A percentile compares a stretch with the other conserved stretches of the same genome.
These are phyloP conservation scores for Nissolia schottii DNA, from an alignment of 306 rosid genomes.

Conservation along the genomic window DNA sequence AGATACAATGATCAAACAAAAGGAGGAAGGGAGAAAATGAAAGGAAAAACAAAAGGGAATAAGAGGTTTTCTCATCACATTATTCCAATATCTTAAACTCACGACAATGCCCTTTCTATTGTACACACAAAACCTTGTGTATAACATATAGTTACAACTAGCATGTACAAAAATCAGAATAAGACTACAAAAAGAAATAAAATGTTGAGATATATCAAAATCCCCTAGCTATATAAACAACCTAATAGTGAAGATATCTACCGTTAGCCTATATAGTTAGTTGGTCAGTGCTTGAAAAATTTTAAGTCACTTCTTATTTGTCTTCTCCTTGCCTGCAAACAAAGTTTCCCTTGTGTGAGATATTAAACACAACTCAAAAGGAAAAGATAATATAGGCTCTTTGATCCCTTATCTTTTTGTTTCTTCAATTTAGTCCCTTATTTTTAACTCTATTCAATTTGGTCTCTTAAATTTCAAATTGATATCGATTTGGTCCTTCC, in stretches of 20 bases:
- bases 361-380: slow-evolving; percentile 5
- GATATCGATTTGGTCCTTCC: no score
- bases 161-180: slow-evolving; percentile 15
- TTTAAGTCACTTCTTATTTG: slow-evolving; percentile 45
- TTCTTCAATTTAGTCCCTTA: no score
- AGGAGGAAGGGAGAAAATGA: not conserved
- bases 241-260: slow-evolving; percentile 18
- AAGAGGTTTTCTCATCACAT: not conserved
- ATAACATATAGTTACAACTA: slow-evolving; percentile 8
- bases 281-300: slow-evolving; percentile 23
- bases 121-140: slow-evolving; percentile 9
- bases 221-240: not conserved
- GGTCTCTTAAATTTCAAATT: no score
- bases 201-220: slow-evolving; percentile 12
- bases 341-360: slow-evolving; percentile 25
- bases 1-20: not conserved
- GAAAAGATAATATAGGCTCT: no score
- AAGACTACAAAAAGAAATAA: slow-evolving; percentile 25
- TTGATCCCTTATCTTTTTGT: no score
- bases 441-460: no score
- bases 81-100: not conserved
- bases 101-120: not conserved
- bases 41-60: not conserved
- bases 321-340: slow-evolving; percentile 65
- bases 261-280: slow-evolving; percentile 41